These are phyloP conservation scores for Fusarium fujikuroi DNA, from an alignment of 2,329 filamentous ascomycete species.

Conservation along the genomic window DNA sequence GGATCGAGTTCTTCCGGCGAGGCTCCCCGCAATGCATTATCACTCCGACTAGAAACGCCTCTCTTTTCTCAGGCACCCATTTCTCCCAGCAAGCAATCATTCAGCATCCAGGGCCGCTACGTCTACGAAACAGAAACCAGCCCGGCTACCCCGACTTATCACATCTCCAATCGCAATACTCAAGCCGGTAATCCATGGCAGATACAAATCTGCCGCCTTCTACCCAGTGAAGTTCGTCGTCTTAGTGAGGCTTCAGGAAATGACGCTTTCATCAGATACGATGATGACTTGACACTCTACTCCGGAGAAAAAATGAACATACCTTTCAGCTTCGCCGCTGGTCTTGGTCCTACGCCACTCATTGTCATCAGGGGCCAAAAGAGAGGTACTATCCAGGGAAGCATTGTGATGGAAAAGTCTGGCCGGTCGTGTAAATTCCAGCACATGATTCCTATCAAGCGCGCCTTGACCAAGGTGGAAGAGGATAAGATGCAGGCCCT, in stretches of 20 bases:
- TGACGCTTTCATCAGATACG: background rate
- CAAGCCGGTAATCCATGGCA: background rate
- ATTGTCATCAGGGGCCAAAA: background rate
- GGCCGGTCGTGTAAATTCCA: background rate
- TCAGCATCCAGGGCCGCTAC: background rate
- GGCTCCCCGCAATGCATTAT: background rate
- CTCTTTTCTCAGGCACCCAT: background rate
- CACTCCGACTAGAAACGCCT: background rate
- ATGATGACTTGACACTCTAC: background rate
- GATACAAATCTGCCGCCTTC: background rate
- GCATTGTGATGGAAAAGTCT: background rate
- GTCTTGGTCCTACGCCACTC: background rate
- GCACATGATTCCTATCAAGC: background rate
- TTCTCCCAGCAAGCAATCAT: background rate
- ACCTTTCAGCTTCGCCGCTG: background rate
- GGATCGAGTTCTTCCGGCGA: background rate
- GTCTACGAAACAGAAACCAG: background rate
- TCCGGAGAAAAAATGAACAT: background rate
- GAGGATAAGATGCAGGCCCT: background rate
- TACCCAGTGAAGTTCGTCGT: background rate
- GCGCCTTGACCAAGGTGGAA: background rate
- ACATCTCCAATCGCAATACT: background rate
- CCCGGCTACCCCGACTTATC: background rate
- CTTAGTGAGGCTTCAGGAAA: background rate
- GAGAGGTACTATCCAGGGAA: background rate